These are phyloP conservation scores for Gastrolobium villosum DNA, from an alignment of 306 rosid species.

Conservation along the genomic window DNA sequence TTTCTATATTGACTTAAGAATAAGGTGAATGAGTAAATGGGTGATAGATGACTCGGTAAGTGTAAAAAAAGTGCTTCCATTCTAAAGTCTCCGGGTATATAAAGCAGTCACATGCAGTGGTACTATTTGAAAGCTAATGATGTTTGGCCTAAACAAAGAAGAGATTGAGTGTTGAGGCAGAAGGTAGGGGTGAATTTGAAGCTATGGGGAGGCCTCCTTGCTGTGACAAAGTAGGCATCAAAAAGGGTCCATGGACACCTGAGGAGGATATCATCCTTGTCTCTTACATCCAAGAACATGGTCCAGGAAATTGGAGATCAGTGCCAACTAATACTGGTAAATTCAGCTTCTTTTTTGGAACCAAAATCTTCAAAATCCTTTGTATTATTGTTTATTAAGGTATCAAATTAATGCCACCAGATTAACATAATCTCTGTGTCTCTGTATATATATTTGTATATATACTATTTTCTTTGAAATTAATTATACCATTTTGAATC, in stretches of 20 bases:
- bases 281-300: conserved; percentile 98
- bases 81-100: conserved; percentile 56
- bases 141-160: conserved; percentile 30
- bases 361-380: not conserved
- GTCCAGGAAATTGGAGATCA: conserved; percentile 99
- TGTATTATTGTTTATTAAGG: not conserved
- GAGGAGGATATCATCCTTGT: conserved; percentile 98
- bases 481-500: not conserved
- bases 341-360: not conserved
- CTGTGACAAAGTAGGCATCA: conserved; percentile 94
- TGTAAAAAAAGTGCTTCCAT: conserved; percentile 43
- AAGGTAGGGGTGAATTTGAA: conserved; percentile 19
- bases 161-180: conserved; percentile 32
- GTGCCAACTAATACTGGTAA: conserved; percentile 95
- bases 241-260: conserved; percentile 99
- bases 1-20: conserved; percentile 54
- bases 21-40: conserved; percentile 47
- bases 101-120: conserved; percentile 65
- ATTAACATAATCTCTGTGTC: not conserved
- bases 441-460: not conserved
- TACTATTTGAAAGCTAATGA: conserved; percentile 58
- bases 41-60: conserved; percentile 54
- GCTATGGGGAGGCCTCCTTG: conserved; percentile 98
- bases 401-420: not conserved
- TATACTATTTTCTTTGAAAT: conserved; percentile 19